Percentiles rank a stretch among this genome's conserved stretches.
Conservation (phyloP, 345 rosid species). For the Gossypium arboreum region DNA sequence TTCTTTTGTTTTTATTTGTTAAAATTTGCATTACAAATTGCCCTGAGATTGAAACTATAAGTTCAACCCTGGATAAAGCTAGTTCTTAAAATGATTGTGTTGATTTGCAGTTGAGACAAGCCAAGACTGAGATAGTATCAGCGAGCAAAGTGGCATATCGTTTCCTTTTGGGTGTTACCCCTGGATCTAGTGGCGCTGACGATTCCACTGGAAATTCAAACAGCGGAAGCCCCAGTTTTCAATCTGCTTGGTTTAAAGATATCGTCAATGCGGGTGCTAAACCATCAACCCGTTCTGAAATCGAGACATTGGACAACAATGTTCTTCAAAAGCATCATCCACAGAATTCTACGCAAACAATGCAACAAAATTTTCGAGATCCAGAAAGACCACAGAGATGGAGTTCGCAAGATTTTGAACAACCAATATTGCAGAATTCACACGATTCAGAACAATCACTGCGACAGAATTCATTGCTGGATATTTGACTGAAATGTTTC, state of each 20-base stretch:
- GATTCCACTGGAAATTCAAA: slow-evolving; percentile 59
- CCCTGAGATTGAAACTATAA: background rate
- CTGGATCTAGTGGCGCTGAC: slow-evolving; percentile 27
- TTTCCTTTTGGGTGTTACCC: slow-evolving; percentile 59
- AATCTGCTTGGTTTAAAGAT: slow-evolving; percentile 80
- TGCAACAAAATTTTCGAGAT: slow-evolving; percentile 14
- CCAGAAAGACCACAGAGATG: background rate
- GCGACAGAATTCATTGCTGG: slow-evolving; percentile 18
- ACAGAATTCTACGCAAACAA: slow-evolving; percentile 12
- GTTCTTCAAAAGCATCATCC: slow-evolving; percentile 23
- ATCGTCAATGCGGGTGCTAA: slow-evolving; percentile 53
- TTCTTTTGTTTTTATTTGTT: background rate
- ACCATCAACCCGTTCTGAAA: slow-evolving; percentile 55
- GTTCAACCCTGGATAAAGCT: background rate
- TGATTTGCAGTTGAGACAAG: slow-evolving; percentile 73
- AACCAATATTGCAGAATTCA: slow-evolving; percentile 10
- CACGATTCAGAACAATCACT: slow-evolving; percentile 9
- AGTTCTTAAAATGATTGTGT: background rate
- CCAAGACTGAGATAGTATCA: slow-evolving; percentile 86
- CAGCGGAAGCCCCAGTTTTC: slow-evolving; percentile 55
- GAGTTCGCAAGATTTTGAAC: background rate
- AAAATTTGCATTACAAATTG: background rate
- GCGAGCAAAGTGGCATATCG: slow-evolving; percentile 98
- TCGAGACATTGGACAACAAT: slow-evolving; percentile 32
- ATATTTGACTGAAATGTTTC: slow-evolving; percentile 2